These are phyloP conservation scores for Nasturtium officinale DNA, from an alignment of 345 rosid species.

Conservation along the genomic window DNA sequence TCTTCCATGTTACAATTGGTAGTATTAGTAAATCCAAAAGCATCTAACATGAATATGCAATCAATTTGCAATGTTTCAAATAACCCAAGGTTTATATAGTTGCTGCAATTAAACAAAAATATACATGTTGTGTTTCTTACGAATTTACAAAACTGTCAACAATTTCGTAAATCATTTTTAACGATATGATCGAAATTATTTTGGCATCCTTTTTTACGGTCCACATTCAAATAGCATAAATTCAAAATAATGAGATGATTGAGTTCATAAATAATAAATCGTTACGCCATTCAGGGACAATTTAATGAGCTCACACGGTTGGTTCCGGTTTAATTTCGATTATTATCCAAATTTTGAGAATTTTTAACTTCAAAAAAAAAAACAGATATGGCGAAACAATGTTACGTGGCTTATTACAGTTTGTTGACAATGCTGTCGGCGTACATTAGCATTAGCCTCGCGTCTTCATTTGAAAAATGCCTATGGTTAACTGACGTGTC, in stretches of 20 bases:
- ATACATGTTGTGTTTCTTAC: background rate
- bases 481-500: too few species aligned
- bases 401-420: conserved; percentile 5
- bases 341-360: conserved; percentile 11
- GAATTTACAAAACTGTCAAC: background rate
- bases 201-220: background rate
- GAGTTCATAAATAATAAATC: too few species aligned
- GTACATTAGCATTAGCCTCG: conserved; percentile 37
- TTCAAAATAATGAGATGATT: too few species aligned
- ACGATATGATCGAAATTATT: too few species aligned
- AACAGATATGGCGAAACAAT: background rate
- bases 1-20: background rate
- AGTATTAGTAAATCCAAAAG: conserved; percentile 4
- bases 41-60: background rate
- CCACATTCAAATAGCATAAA: too few species aligned
- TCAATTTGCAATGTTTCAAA: background rate
- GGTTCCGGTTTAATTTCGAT: background rate
- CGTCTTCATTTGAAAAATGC: too few species aligned
- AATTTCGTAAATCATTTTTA: too few species aligned
- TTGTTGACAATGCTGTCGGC: conserved; percentile 18
- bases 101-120: background rate
- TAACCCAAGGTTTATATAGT: background rate
- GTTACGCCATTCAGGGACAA: too few species aligned
- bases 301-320: background rate
- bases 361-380: background rate